Base-by-base conservation (phyloP, 2,329 filamentous ascomycete genomes). In the Neopestalotiopsis rosae region DNA sequence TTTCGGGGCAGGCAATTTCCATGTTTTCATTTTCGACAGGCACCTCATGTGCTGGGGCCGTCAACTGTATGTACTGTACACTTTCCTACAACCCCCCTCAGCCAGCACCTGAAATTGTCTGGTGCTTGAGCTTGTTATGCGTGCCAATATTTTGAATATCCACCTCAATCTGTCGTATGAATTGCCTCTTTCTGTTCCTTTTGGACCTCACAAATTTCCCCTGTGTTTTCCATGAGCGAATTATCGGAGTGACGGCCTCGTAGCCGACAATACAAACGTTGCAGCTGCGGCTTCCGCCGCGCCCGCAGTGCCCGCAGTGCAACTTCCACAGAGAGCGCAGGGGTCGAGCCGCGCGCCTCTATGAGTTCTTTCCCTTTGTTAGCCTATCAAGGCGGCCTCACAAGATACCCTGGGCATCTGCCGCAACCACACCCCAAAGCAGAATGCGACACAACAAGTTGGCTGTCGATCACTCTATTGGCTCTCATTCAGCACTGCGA, bases 1-100 rank as follows among this genome's bases (percentile, higher is more conserved):
- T 20, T 62, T 62, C 34, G 28, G 30, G 59, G 59, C 59, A 62
- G 59, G 59, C 59, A 62, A 62, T 62, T 40, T 62, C 28, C 20
- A 62, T 14, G 14, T 62, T 24, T 24, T 30, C 12, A 28, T 28
- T 28, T 28, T 28, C 24, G 24, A 28, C 24, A 28, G 24, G 24
- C 24, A 28, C 24, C 24, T 28, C 24, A 28, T 28, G 24, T 3
- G 24, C 24, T 28, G 24, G 24, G 45, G 17, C 45, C 17, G 7
- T 49, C 45, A 49, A 49, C n/a, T 17, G 45, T 20, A n/a, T 49
- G 13, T 52, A 52, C 45, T 6, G 3, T 3, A 17, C n/a, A 52
- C 45, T n/a, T 14, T 49, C 34, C 10, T 38, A 38, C 34, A 38
- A 38, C 34, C 34, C 34, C 34, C 34, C 34, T n/a, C 34, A 38